Base-by-base conservation (phyloP, 768 basidiomycete species). In the Suillus fuscotomentosus region DNA sequence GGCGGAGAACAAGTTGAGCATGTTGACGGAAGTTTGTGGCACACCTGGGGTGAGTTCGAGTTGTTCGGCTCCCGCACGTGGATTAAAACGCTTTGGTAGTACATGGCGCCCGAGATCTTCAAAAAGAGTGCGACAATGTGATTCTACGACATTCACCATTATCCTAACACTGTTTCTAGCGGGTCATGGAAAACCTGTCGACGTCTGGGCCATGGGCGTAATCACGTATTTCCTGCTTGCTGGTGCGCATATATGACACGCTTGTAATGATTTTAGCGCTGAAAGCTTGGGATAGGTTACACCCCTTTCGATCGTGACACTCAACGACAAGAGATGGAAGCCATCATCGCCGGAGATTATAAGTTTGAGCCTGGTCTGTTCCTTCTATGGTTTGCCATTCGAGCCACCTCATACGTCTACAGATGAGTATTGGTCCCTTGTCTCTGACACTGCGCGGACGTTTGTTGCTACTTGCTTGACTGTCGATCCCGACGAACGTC, bases 21-120 rank as follows among this genome's bases (percentile, higher is more conserved):
- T 92, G 70, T 81, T 99, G 67, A 98, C 95, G 0, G 97, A 98
- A 75, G 92, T 98, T 43, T 99, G 97, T 70, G 97, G 97, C 15
- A 96, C 95, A 2, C 95, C 94, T 38, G 94, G 94, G 17, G 88
- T 88, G 69, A 77, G 85, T 79, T 20, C 9, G 22, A 57, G 50
- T 62, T 55, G 27, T 61, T 41, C n/a, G 5, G 38, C 11, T 54
- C 20, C 51, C 50, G 14, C 34, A 45, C 56, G 50, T 8, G 27
- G 31, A 36, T 67, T 67, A 64, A 71, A 24, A 43, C 61, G 24
- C 34, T 50, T 22, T 56, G 15, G 38, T 67, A 91, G 84, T 96
- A 96, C 75, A 95, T 94, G 91, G 93, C 97, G 3, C 96, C 96
- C 0, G 96, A 99, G 76, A 97, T 97, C 67, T 97, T 97, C 83